Percentiles rank a stretch among this genome's conserved stretches.
These are phyloP conservation scores for Aspergillus caelatus DNA, from an alignment of 2,329 filamentous ascomycete species.

Conservation along the genomic window DNA sequence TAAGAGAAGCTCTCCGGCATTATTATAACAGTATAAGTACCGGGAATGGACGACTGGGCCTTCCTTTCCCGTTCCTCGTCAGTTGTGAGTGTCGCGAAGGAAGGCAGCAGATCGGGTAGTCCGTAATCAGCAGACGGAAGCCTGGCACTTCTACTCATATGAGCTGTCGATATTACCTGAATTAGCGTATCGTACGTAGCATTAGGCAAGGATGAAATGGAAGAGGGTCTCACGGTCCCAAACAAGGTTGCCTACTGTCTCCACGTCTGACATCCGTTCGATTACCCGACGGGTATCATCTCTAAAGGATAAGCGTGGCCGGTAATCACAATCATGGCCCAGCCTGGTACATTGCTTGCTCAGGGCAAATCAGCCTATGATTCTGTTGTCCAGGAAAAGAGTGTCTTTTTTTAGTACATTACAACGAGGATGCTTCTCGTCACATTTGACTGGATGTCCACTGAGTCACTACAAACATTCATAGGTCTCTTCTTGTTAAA, in stretches of 20 bases:
- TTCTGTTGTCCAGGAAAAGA: background rate
- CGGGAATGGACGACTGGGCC: slow-evolving; percentile 53
- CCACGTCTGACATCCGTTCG: slow-evolving; percentile 56
- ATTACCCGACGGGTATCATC: slow-evolving; percentile 57
- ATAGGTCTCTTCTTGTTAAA: background rate
- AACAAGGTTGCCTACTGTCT: slow-evolving; percentile 53
- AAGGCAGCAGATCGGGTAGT: slow-evolving; percentile 53
- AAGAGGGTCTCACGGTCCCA: slow-evolving; percentile 56
- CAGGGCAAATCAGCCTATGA: slow-evolving; percentile 11
- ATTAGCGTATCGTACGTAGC: slow-evolving; percentile 11
- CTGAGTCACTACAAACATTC: background rate
- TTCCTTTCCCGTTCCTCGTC: slow-evolving; percentile 63
- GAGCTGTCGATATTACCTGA: slow-evolving; percentile 25
- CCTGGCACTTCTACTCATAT: slow-evolving; percentile 31
- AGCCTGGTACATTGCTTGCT: slow-evolving; percentile 57
- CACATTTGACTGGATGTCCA: slow-evolving; percentile 55
- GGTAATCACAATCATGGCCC: slow-evolving; percentile 61
- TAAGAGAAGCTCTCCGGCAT: slow-evolving; percentile 58
- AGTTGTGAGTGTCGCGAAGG: slow-evolving; percentile 55
- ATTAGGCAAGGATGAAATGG: background rate
- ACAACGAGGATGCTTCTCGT: slow-evolving; percentile 58
- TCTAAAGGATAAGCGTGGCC: slow-evolving; percentile 57
- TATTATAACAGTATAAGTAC: slow-evolving; percentile 59
- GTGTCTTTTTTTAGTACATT: slow-evolving; percentile 44
- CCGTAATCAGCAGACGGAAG: slow-evolving; percentile 32